phyloP scores from a whole-genome alignment of 1,284 basidiomycete species.

The Phellopilus nigrolimitatus region DNA sequence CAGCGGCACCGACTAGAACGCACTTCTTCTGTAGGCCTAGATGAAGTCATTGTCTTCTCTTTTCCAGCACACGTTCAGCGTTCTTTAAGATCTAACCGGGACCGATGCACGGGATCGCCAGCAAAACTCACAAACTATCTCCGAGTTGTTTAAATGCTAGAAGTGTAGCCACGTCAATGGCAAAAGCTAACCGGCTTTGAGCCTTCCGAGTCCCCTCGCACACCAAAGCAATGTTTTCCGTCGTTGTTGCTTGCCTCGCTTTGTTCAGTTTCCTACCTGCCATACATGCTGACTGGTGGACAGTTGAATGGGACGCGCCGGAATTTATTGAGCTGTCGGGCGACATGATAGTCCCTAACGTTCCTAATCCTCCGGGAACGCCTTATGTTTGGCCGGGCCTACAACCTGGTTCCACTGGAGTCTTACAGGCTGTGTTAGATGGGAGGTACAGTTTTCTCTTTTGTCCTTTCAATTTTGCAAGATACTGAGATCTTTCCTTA shows the following conservation, averaged over 20 bases:
- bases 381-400: constrained; percentile 24
- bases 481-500: neutral
- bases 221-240: neutral
- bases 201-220: no score
- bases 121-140: neutral
- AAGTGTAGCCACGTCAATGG: no score
- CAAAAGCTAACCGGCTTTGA: no score
- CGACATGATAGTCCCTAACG: constrained; percentile 21
- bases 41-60: no score
- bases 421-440: constrained; percentile 23
- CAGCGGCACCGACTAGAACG: no score
- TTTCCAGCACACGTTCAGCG: no score
- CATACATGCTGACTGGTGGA: constrained; percentile 18
- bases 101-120: neutral
- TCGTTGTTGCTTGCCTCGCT: neutral
- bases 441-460: constrained; percentile 13
- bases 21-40: no score
- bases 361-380: constrained; percentile 19
- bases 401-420: constrained; percentile 21
- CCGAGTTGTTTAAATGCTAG: neutral
- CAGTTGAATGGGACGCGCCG: constrained; percentile 24
- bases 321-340: constrained; percentile 23
- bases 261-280: neutral
- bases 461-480: neutral
- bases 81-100: no score